Evolutionary conservation across 371 early-diverging fungal species (phyloP).

Genomic region (Mucor velutinosus): DNA sequence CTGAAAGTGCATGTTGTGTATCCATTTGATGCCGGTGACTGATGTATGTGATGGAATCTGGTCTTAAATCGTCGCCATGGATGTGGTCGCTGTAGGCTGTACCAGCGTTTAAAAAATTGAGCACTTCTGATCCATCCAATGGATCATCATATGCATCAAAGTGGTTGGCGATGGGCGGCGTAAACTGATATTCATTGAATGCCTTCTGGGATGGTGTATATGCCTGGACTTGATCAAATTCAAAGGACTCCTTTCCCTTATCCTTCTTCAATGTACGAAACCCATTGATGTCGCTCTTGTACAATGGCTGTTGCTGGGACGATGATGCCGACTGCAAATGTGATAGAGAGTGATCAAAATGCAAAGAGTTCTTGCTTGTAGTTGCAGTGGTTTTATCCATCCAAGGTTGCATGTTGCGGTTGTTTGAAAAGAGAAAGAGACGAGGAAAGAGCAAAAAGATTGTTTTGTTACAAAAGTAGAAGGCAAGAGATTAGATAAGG

Average conservation of each 20-base stretch:
- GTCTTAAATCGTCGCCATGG: constrained; percentile 34
- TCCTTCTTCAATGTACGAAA: background rate
- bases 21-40: constrained; percentile 41
- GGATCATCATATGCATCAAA: background rate
- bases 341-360: constrained; percentile 17
- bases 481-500: constrained; percentile 18
- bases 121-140: constrained; percentile 37
- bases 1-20: constrained; percentile 35
- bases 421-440: background rate
- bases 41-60: constrained; percentile 24
- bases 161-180: background rate
- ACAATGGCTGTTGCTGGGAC: background rate
- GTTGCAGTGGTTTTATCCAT: constrained; percentile 11
- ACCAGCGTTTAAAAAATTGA: constrained; percentile 26
- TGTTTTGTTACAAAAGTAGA: constrained; percentile 1
- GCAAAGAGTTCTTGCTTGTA: constrained; percentile 5
- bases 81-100: constrained; percentile 36
- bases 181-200: background rate
- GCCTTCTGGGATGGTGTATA: background rate
- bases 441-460: background rate
- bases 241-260: background rate
- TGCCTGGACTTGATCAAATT: background rate
- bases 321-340: constrained; percentile 1
- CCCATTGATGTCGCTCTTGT: background rate
- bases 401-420: constrained; percentile 26